These are phyloP conservation scores for Murraya koenigii DNA, from an alignment of 345 rosid genomes.

Conservation along the genomic window DNA sequence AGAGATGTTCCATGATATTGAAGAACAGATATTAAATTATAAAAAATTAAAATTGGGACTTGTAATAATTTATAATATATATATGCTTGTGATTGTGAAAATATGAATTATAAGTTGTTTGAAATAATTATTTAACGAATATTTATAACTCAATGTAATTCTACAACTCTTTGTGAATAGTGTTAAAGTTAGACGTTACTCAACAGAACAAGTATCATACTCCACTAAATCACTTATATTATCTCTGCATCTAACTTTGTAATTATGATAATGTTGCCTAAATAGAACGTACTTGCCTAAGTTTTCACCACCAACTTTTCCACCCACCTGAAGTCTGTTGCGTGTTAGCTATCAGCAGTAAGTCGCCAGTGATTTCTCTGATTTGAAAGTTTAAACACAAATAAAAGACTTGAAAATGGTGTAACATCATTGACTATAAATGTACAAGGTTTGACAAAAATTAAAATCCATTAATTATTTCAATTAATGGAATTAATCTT, in stretches of 20 bases:
- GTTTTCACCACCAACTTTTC: neutral
- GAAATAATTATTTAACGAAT: too few species aligned
- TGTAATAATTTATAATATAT: too few species aligned
- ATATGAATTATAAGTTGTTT: too few species aligned
- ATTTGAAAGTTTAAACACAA: neutral
- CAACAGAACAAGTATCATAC: neutral
- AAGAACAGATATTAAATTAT: too few species aligned
- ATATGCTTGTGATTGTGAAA: too few species aligned
- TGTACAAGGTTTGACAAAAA: conserved; percentile 10
- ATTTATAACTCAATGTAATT: too few species aligned
- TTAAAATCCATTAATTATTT: neutral
- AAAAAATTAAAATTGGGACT: too few species aligned
- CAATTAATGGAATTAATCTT: neutral
- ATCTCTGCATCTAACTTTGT: too few species aligned
- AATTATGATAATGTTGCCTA: neutral
- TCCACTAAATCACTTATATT: neutral
- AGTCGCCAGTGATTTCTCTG: neutral
- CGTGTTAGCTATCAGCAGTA: neutral
- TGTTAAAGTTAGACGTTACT: too few species aligned
- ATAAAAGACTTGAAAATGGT: neutral
- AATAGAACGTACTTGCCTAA: too few species aligned
- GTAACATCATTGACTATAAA: neutral
- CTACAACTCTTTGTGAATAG: too few species aligned
- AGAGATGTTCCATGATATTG: too few species aligned
- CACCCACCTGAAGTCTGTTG: conserved; percentile 4